Percentiles rank a stretch among this genome's conserved stretches.
Conservation (phyloP, 192 early-diverging fungal genomes). For the Dimargaris verticillata region DNA sequence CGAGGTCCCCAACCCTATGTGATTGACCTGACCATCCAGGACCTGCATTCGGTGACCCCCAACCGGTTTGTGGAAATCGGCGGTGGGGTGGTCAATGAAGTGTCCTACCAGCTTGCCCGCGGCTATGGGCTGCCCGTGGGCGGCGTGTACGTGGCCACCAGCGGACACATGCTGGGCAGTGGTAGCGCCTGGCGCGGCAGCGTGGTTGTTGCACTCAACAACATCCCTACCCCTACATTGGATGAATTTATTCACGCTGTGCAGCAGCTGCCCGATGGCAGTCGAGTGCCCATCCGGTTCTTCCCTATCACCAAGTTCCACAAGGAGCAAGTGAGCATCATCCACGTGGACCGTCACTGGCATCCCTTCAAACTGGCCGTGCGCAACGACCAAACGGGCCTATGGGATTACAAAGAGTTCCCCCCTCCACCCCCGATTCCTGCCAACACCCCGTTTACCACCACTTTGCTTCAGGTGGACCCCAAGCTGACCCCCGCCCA, state of each 20-base stretch:
- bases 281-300: conserved; percentile 47
- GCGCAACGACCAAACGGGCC: conserved; percentile 59
- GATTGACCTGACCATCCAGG: conserved; percentile 39
- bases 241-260: conserved; percentile 65
- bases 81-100: conserved; percentile 56
- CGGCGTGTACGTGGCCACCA: conserved; percentile 62
- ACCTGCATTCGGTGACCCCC: conserved; percentile 64
- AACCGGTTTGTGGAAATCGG: conserved; percentile 73
- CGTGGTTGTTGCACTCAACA: conserved; percentile 56
- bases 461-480: conserved; percentile 55
- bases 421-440: conserved; percentile 37
- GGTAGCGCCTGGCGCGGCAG: conserved; percentile 55
- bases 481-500: conserved; percentile 50
- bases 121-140: conserved; percentile 46
- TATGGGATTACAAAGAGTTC: conserved; percentile 63
- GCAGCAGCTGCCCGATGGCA: conserved; percentile 53
- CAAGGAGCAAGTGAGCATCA: conserved; percentile 65
- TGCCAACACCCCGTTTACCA: conserved; percentile 40
- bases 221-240: conserved; percentile 49
- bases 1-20: conserved; percentile 23
- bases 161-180: conserved; percentile 52
- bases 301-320: conserved; percentile 68
- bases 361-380: conserved; percentile 58
- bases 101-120: conserved; percentile 62
- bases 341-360: conserved; percentile 80